These are phyloP conservation scores for Claviceps fusiformis DNA, from an alignment of 2,329 filamentous ascomycete genomes.

Conservation along the genomic window DNA sequence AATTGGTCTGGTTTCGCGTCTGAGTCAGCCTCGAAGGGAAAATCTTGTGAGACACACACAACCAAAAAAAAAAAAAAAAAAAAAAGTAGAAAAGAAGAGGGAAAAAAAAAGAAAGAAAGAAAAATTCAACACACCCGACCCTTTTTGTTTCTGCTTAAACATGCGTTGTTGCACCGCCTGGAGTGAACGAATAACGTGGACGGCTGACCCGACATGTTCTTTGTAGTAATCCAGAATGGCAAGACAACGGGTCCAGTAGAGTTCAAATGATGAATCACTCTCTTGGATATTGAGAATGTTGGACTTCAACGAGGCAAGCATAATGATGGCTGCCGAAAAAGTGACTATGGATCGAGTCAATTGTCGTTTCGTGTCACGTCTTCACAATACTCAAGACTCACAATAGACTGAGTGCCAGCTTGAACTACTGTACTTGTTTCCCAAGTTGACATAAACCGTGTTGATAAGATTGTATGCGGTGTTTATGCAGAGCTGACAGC, in stretches of 20 bases:
- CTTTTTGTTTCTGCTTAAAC: background rate
- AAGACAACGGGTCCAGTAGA: slow-evolving; percentile 1
- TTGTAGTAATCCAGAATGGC: background rate
- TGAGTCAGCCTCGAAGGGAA: background rate
- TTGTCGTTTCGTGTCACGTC: background rate
- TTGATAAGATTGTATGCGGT: slow-evolving; percentile 3
- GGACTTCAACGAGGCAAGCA: slow-evolving; percentile 1
- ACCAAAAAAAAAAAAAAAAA: too few relatives aligned
- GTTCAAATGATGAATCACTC: background rate
- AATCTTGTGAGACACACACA: too few relatives aligned
- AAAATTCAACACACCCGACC: background rate
- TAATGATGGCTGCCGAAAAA: background rate
- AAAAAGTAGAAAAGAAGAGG: too few relatives aligned
- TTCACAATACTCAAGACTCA: background rate
- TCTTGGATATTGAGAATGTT: background rate
- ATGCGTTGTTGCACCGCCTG: slow-evolving; percentile 1
- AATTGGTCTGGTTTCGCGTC: background rate
- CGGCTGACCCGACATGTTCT: background rate
- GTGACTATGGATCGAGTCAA: background rate
- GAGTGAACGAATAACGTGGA: background rate
- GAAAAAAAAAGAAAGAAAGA: too few relatives aligned
- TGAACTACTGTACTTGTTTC: background rate
- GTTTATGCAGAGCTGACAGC: slow-evolving; percentile 1
- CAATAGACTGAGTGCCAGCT: slow-evolving; percentile 4
- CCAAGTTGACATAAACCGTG: background rate